These are phyloP conservation scores for Phaeotremella fagi DNA, from an alignment of 768 basidiomycete species.

Conservation along the genomic window DNA sequence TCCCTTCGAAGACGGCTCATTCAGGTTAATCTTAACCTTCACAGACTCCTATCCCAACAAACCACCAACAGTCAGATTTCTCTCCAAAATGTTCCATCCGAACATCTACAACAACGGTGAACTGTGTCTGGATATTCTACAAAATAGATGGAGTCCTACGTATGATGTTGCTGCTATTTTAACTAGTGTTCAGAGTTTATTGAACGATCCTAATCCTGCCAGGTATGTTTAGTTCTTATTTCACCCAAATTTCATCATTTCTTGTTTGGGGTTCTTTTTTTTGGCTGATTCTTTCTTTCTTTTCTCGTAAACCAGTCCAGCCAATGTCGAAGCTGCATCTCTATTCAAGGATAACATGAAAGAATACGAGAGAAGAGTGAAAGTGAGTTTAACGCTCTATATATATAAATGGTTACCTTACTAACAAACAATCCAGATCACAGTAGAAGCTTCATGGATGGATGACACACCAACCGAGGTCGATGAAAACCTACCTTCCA, in stretches of 20 bases:
- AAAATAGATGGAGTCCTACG: constrained; percentile 98
- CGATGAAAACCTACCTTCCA: constrained; percentile 7
- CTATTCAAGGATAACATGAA: constrained; percentile 97
- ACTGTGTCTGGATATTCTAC: constrained; percentile 94
- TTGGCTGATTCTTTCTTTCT: no score
- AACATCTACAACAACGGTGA: constrained; percentile 99
- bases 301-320: constrained; percentile 82
- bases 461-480: constrained; percentile 51
- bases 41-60: constrained; percentile 99
- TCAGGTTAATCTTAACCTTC: constrained; percentile 90
- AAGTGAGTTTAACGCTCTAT: constrained; percentile 50
- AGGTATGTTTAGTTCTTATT: constrained; percentile 50
- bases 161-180: constrained; percentile 98
- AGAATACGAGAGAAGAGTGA: constrained; percentile 89
- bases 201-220: constrained; percentile 97
- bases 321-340: constrained; percentile 96
- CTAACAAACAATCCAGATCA: constrained; percentile 50
- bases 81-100: constrained; percentile 95
- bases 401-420: no score
- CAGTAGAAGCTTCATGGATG: constrained; percentile 92
- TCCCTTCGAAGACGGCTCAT: constrained; percentile 98
- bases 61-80: constrained; percentile 93
- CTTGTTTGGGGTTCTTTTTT: no score
- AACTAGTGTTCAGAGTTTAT: constrained; percentile 87
- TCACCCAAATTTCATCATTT: no score